phyloP scores from a whole-genome alignment of 176 grass and related monocot genomes.

The Aegilops bicornis region DNA sequence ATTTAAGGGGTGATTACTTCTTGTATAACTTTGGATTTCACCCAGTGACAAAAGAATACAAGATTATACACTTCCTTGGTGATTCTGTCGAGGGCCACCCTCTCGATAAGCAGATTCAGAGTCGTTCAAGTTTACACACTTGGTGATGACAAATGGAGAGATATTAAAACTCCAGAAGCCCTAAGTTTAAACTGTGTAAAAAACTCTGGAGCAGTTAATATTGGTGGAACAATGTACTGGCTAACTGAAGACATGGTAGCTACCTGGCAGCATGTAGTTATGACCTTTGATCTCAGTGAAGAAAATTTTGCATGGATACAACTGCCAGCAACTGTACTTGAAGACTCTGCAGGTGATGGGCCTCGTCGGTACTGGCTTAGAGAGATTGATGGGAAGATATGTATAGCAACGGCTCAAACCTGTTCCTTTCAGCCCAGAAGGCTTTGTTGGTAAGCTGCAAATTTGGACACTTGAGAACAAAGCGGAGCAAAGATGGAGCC shows the following conservation, averaged over 20 bases:
- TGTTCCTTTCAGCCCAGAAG: neutral
- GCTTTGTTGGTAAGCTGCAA: slow-evolving; percentile 11
- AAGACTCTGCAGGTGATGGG: neutral
- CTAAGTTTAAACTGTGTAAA: no score
- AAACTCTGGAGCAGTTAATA: neutral
- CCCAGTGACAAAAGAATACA: slow-evolving; percentile 23
- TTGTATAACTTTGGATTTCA: slow-evolving; percentile 25
- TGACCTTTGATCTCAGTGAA: slow-evolving; percentile 31
- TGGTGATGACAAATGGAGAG: no score
- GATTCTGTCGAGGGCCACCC: no score
- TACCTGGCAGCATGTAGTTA: neutral
- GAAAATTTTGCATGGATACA: slow-evolving; percentile 12
- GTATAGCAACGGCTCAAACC: neutral
- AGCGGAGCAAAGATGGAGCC: neutral
- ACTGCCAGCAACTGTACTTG: neutral
- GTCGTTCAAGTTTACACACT: no score
- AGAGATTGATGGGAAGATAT: slow-evolving; percentile 21
- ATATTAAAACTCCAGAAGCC: no score
- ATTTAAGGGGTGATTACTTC: neutral
- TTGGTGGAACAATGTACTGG: slow-evolving; percentile 34
- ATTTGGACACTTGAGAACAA: slow-evolving; percentile 12
- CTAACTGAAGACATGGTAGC: neutral
- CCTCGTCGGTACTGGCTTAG: neutral
- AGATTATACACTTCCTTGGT: no score
- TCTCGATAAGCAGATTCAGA: no score